Percentiles rank a stretch among this genome's conserved stretches.
phyloP scores from a whole-genome alignment of 306 rosid genomes.

The Cicer chorassanicum region DNA sequence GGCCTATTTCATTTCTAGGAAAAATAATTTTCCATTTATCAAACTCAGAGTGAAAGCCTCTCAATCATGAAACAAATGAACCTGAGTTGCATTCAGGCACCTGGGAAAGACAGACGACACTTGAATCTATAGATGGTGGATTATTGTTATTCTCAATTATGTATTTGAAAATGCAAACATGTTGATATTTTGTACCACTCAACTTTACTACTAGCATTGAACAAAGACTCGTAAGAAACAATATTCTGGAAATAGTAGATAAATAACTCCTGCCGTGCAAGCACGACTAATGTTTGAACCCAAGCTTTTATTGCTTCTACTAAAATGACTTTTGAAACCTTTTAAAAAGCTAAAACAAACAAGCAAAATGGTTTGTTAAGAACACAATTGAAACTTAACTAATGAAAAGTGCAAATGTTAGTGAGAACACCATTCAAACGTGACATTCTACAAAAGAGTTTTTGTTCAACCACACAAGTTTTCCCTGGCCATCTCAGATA shows the following conservation, averaged over 20 bases:
- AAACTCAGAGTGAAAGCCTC: not conserved
- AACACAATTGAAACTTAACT: not conserved
- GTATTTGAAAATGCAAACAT: constrained; percentile 5
- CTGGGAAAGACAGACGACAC: not conserved
- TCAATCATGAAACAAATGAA: not conserved
- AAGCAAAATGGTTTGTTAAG: not conserved
- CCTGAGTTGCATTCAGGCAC: not conserved
- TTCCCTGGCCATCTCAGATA: constrained; percentile 31
- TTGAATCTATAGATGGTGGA: not conserved
- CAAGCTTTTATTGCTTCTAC: not conserved
- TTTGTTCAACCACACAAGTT: not conserved
- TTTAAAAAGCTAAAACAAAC: not conserved
- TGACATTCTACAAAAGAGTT: not conserved
- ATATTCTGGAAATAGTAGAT: not conserved
- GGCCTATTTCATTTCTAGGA: not conserved
- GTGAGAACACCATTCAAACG: not conserved
- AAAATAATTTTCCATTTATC: not conserved
- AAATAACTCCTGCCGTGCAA: not conserved
- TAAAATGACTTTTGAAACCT: not conserved
- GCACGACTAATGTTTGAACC: no score
- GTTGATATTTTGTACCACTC: not conserved
- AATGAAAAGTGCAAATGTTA: constrained; percentile 25
- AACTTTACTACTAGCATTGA: no score
- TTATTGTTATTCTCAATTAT: not conserved
- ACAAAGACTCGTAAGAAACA: not conserved